These are phyloP conservation scores for Sarocladium strictum DNA, from an alignment of 2,329 filamentous ascomycete genomes.

Conservation along the genomic window DNA sequence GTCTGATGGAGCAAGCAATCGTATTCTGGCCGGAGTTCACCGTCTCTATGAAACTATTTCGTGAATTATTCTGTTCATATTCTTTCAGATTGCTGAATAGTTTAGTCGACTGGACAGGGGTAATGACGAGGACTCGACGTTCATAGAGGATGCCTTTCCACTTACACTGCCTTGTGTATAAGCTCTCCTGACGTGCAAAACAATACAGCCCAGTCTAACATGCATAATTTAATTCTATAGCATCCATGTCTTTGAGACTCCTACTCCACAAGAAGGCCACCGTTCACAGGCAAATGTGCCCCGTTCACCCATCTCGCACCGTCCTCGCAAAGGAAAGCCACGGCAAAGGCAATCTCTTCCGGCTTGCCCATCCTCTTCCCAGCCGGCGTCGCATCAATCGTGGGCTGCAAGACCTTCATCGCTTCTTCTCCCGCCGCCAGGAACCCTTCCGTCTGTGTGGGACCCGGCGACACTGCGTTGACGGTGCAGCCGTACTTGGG, in stretches of 20 bases:
- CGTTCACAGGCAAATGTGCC: constrained; percentile 22
- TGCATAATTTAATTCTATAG: too few relatives aligned
- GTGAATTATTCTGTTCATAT: too few relatives aligned
- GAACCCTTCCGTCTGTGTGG: constrained; percentile 34
- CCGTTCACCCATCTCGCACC: constrained; percentile 43
- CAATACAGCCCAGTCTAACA: too few relatives aligned
- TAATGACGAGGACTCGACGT: too few relatives aligned
- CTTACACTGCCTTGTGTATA: too few relatives aligned
- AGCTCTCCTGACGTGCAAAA: too few relatives aligned
- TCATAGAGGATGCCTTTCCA: too few relatives aligned
- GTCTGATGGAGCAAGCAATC: too few relatives aligned
- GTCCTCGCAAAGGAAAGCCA: constrained; percentile 38
- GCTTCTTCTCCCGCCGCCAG: constrained; percentile 7
- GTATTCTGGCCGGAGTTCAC: too few relatives aligned
- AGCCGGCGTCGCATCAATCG: constrained; percentile 36
- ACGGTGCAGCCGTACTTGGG: constrained; percentile 39
- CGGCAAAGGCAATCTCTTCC: constrained; percentile 40
- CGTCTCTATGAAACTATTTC: too few relatives aligned
- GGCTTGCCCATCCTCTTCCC: constrained; percentile 34
- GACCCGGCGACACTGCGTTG: constrained; percentile 37
- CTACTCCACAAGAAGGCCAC: constrained; percentile 9
- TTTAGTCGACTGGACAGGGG: too few relatives aligned
- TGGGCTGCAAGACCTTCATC: constrained; percentile 33
- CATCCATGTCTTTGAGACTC: background rate
- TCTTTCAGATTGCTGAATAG: too few relatives aligned